These are phyloP conservation scores for Daphne laureola DNA, from an alignment of 441 rosid species.

Conservation along the genomic window DNA sequence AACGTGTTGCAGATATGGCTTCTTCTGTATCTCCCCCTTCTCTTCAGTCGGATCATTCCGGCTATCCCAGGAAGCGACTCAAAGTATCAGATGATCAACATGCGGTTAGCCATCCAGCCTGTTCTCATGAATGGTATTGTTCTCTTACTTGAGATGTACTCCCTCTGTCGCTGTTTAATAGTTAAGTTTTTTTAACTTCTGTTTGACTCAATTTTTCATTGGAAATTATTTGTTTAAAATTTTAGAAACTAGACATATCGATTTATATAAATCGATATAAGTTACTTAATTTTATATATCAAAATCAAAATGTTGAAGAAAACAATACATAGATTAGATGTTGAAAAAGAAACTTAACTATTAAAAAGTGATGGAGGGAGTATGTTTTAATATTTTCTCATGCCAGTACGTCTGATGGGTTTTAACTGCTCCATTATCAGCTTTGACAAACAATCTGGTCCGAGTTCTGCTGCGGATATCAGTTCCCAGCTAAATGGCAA, in stretches of 20 bases:
- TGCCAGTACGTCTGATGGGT: conserved; percentile 25
- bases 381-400: not conserved
- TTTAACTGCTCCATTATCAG: conserved; percentile 22
- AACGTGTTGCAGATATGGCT: conserved; percentile 35
- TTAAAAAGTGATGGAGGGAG: too few species aligned
- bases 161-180: too few species aligned
- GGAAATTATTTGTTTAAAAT: too few species aligned
- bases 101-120: conserved; percentile 21
- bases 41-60: conserved; percentile 13
- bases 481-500: conserved; percentile 65
- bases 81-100: conserved; percentile 26
- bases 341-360: too few species aligned
- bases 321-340: too few species aligned
- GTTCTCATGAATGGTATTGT: conserved; percentile 20
- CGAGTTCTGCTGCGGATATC: conserved; percentile 34
- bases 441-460: conserved; percentile 32
- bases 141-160: conserved; percentile 33
- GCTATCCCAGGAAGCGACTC: conserved; percentile 26
- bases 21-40: conserved; percentile 27
- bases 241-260: too few species aligned
- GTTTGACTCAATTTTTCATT: too few species aligned
- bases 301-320: too few species aligned
- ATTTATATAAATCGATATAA: too few species aligned
- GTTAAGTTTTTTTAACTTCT: too few species aligned
- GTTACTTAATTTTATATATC: too few species aligned